Evolutionary conservation across 2,329 filamentous ascomycete genomes (phyloP), one percentile per base, ranked within the genome.

Genomic region (Aspergillus udagawae): DNA sequence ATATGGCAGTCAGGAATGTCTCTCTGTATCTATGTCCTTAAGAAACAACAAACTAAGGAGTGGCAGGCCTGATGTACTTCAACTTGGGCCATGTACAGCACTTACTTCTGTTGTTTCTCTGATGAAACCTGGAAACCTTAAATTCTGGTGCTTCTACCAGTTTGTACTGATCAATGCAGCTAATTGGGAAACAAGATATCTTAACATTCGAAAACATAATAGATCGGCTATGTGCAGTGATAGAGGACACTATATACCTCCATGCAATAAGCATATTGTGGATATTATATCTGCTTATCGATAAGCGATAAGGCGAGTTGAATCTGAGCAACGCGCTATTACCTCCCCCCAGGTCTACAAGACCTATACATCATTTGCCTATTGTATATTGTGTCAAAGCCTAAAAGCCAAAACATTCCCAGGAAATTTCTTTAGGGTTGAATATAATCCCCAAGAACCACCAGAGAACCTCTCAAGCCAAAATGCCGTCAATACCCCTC

Each of bases 401-500:
- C 14, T 14, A 38, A 38, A 17, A 17, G 14, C 6, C 14, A 38
- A 38, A 17, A 17, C 14, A 2, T 17, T 17, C 32, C 32, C 4
- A 17, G 6, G 2, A 38, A 17, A n/a, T 14, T 17, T 21, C 9
- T 3, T 28, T 21, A 3, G 42, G 60, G 38, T 53, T 57, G 58
- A 6, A 51, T 35, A 35, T 56, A 56, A 52, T 56, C 48, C 27
- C 12, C 29, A 27, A 21, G 20, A 27, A 17, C 14, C 21, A 8
- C 17, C 50, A 42, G 17, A 52, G 35, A 51, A 38, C 51, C 17
- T 20, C 25, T 14, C 25, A 42, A 60, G 55, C 48, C 21, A 52
- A 32, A 44, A 78, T 80, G 77, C 77, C 77, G 14, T 70, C 77
- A 35, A 69, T 80, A 49, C 65, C 69, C 23, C 68, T 80, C 23